A percentile compares a stretch with the other conserved stretches of the same genome.
phyloP scores from a whole-genome alignment of 257 asterid genomes.

The Ehretia macrophylla region DNA sequence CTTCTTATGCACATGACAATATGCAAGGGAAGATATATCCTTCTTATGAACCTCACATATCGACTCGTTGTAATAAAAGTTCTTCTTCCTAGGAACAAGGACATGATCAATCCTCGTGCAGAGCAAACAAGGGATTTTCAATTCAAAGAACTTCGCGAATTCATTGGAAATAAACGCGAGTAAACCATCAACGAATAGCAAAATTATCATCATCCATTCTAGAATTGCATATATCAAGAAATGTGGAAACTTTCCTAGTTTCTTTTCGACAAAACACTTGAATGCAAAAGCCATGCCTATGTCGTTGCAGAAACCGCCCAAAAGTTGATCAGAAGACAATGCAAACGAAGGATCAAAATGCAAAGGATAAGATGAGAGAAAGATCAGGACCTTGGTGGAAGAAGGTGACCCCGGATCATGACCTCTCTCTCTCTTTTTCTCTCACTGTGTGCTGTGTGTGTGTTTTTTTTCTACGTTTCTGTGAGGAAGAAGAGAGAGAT shows the following conservation, averaged over 20 bases:
- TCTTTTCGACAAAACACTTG: conserved; percentile 40
- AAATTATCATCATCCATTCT: conserved; percentile 63
- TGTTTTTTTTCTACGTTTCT: conserved; percentile 16
- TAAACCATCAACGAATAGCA: conserved; percentile 67
- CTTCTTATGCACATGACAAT: conserved; percentile 69
- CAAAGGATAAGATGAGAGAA: conserved; percentile 26
- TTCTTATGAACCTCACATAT: conserved; percentile 77
- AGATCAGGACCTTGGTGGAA: conserved; percentile 56
- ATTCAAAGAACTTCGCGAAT: conserved; percentile 55
- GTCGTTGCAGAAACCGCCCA: not conserved
- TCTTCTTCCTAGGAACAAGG: conserved; percentile 39
- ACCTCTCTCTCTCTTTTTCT: conserved; percentile 25
- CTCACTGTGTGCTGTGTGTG: conserved; percentile 20
- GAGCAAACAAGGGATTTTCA: conserved; percentile 67
- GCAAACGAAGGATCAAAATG: conserved; percentile 19
- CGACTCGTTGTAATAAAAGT: conserved; percentile 67
- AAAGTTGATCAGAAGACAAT: conserved; percentile 13
- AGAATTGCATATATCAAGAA: conserved; percentile 54
- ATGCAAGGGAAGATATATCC: conserved; percentile 72
- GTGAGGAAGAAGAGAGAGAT: conserved; percentile 15
- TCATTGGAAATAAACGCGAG: conserved; percentile 59
- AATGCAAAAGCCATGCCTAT: conserved; percentile 15
- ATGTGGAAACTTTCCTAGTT: conserved; percentile 49
- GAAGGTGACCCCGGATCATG: conserved; percentile 51
- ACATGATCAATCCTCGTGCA: conserved; percentile 75